Base-by-base conservation (phyloP, 768 basidiomycete species). In the Arthromyces matolae region DNA sequence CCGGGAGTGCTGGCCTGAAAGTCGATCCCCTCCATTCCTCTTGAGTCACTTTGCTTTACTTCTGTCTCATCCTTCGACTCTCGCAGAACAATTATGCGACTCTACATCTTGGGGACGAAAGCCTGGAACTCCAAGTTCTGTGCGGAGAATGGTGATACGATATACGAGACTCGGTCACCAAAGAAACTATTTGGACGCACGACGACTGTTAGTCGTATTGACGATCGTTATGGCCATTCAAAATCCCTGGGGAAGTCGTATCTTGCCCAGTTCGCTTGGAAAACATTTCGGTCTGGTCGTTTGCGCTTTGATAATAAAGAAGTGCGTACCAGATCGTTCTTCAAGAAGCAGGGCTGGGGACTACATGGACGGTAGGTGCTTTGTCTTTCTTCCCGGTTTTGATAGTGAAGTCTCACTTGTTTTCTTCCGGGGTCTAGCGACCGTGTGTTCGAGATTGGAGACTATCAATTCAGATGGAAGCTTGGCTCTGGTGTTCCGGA, bases 261-360 rank as follows among this genome's bases (percentile, higher is more conserved):
- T 34, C 45, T 62, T 8, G 61, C 61, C 1, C 54, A 54, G 27
- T 55, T 59, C 31, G 51, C 57, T 27, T 62, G 59, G 59, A 59
- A 58, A 45, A 50, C 47, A 13, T 52, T 59, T 20, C 35, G 47
- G 8, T 56, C 60, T 27, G 60, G 57, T 8, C 42, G 34, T 20
- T 37, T 62, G 22, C 50, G 50, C 20, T 57, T 57, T 33, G 41
- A 45, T 5, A 51, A 54, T 25, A 36, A 50, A 16, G 60, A 62
- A 42, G 47, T 61, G 5, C 50, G 36, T 31, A 62, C 60, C 3
- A 41, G 57, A n/a, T 38, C 52, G 3, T 58, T 59, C 41, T 62
- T 62, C 50, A 56, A 45, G 46, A 62, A 62, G 53, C 40, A 59
- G 20, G 56, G 58, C 23, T 56, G 49, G 53, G 52, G 57, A 22